These are phyloP conservation scores for Waltergamsia citrina DNA, from an alignment of 2,329 filamentous ascomycete species.

Conservation along the genomic window DNA sequence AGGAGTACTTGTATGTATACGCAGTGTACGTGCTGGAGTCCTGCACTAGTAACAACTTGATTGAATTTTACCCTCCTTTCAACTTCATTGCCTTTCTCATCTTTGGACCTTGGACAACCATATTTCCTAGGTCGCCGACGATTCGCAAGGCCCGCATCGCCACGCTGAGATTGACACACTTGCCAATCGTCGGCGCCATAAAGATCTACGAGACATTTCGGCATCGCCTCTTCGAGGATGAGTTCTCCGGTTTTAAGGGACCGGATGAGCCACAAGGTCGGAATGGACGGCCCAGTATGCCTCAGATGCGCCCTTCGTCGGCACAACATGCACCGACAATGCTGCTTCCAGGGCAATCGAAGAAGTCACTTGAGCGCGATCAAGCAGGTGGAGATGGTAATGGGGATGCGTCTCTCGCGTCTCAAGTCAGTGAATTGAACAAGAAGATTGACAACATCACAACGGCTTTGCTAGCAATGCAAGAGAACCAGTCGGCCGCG, in stretches of 20 bases:
- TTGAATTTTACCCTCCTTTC: constrained; percentile 61
- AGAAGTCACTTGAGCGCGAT: neutral
- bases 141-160: constrained; percentile 54
- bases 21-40: constrained; percentile 56
- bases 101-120: constrained; percentile 62
- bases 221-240: constrained; percentile 26
- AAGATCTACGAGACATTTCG: constrained; percentile 52
- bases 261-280: constrained; percentile 20
- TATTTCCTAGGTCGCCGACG: constrained; percentile 52
- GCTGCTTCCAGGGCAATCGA: neutral
- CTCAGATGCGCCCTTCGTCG: constrained; percentile 7
- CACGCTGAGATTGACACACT: constrained; percentile 53
- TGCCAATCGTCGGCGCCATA: constrained; percentile 62
- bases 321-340: constrained; percentile 8
- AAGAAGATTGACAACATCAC: constrained; percentile 51
- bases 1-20: constrained; percentile 75
- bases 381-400: constrained; percentile 16
- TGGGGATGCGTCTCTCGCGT: constrained; percentile 32
- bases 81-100: constrained; percentile 66
- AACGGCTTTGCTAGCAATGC: constrained; percentile 38
- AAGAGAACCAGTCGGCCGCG: constrained; percentile 20
- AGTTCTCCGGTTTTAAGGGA: constrained; percentile 39
- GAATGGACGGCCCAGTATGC: constrained; percentile 11
- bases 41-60: constrained; percentile 58
- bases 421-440: constrained; percentile 43